A percentile compares a stretch with the other conserved stretches of the same genome.
Conservation (phyloP, 768 basidiomycete species). For the Dioszegia crocea region DNA sequence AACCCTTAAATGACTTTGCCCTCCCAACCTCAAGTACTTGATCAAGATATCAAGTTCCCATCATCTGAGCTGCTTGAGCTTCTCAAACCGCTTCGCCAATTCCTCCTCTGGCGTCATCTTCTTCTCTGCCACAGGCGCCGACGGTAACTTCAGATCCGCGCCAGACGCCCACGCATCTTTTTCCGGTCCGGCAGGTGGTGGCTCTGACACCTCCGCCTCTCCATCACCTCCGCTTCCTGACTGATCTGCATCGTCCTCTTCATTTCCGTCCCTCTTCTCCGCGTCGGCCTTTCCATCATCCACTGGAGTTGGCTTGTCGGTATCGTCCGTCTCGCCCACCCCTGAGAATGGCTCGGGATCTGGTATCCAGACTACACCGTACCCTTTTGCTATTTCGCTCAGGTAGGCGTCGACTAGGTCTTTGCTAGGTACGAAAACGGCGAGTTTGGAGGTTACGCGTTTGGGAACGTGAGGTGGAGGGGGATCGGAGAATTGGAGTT, state of each 20-base stretch:
- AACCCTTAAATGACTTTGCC: too few species aligned
- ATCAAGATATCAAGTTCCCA: too few species aligned
- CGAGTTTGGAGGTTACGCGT: constrained; percentile 72
- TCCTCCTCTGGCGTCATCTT: constrained; percentile 53
- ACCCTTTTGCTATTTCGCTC: constrained; percentile 81
- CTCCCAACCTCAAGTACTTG: too few species aligned
- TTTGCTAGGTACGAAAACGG: constrained; percentile 63
- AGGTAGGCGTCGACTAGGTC: constrained; percentile 84
- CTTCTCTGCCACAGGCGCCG: constrained; percentile 8
- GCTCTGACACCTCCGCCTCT: constrained; percentile 4
- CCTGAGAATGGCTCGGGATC: constrained; percentile 31
- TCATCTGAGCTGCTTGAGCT: constrained; percentile 71
- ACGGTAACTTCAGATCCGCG: neutral
- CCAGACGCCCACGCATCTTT: constrained; percentile 9
- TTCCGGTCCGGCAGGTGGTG: constrained; percentile 5
- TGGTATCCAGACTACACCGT: constrained; percentile 66
- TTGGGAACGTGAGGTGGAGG: constrained; percentile 70
- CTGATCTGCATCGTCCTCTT: constrained; percentile 1
- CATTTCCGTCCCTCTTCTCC: constrained; percentile 21
- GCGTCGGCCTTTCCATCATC: constrained; percentile 8
- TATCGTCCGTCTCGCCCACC: neutral
- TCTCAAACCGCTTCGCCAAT: constrained; percentile 74
- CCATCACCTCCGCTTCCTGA: constrained; percentile 20
- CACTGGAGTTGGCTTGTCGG: neutral
- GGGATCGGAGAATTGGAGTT: constrained; percentile 74